Percentiles rank a stretch among this genome's conserved stretches.
Evolutionary conservation across 345 rosid genomes (phyloP).

Genomic region (Populus deltoides): DNA sequence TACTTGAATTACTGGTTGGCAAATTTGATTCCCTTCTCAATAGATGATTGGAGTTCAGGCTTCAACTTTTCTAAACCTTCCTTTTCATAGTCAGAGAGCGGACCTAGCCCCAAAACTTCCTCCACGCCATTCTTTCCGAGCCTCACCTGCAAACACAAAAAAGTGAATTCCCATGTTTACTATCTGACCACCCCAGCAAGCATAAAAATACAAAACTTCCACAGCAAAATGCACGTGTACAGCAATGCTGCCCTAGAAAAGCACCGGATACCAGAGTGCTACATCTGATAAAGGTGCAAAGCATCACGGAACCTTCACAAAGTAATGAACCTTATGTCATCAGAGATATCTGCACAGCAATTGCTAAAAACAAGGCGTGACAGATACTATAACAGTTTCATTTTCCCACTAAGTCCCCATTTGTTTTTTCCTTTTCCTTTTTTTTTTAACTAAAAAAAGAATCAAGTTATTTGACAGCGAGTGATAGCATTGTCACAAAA

Average conservation of each 20-base stretch:
- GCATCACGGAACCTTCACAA: too few relatives aligned
- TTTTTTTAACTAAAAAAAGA: too few relatives aligned
- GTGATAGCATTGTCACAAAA: neutral
- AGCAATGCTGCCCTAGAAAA: neutral
- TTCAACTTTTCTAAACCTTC: conserved; percentile 65
- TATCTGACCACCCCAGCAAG: neutral
- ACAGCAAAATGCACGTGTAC: neutral
- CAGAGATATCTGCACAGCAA: too few relatives aligned
- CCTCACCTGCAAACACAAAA: conserved; percentile 49
- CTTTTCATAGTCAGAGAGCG: conserved; percentile 68
- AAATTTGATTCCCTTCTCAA: conserved; percentile 76
- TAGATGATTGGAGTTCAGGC: conserved; percentile 65
- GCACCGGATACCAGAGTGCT: neutral
- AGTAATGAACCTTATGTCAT: too few relatives aligned
- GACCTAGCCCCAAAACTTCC: conserved; percentile 70
- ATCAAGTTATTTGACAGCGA: too few relatives aligned
- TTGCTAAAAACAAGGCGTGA: neutral
- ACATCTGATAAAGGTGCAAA: neutral
- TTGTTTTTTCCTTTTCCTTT: too few relatives aligned
- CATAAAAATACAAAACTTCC: neutral
- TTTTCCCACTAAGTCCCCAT: too few relatives aligned
- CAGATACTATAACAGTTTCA: too few relatives aligned
- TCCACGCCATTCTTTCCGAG: conserved; percentile 81
- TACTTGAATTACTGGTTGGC: conserved; percentile 31
- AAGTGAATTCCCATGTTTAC: neutral